Conservation (phyloP, 306 rosid genomes). For the Ammopiptanthus mongolicus region DNA sequence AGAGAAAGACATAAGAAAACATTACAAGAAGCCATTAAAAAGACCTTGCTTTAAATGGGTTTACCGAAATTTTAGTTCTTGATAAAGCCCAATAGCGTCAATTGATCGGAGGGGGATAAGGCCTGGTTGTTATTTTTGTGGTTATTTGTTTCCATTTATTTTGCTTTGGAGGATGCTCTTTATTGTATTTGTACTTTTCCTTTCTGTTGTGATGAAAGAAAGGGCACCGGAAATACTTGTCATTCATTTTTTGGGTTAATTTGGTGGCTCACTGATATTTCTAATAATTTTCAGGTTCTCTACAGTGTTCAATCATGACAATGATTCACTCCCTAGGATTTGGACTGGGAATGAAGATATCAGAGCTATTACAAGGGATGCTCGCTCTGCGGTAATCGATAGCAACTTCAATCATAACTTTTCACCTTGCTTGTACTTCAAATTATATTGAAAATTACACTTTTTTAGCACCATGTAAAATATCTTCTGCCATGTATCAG, state of each 20-base stretch:
- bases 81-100: background rate
- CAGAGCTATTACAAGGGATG: constrained; percentile 67
- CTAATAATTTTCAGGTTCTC: constrained; percentile 64
- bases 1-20: background rate
- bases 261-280: constrained; percentile 20
- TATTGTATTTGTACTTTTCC: background rate
- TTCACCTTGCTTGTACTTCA: background rate
- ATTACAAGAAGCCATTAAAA: background rate
- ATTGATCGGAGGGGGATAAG: background rate
- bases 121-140: background rate
- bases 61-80: background rate
- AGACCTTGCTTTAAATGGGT: background rate
- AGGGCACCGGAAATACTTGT: background rate
- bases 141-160: background rate
- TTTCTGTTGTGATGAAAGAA: background rate
- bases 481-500: constrained; percentile 41
- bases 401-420: constrained; percentile 4
- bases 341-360: constrained; percentile 95
- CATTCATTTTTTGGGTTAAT: constrained; percentile 7
- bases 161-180: constrained; percentile 2
- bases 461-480: constrained; percentile 18
- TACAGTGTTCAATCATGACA: constrained; percentile 69
- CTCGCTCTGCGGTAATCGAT: constrained; percentile 59
- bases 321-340: constrained; percentile 79
- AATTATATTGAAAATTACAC: constrained; percentile 6